A percentile compares a stretch with the other conserved stretches of the same genome.
Conservation (phyloP, 345 rosid genomes). For the Gynandropsis gynandra region DNA sequence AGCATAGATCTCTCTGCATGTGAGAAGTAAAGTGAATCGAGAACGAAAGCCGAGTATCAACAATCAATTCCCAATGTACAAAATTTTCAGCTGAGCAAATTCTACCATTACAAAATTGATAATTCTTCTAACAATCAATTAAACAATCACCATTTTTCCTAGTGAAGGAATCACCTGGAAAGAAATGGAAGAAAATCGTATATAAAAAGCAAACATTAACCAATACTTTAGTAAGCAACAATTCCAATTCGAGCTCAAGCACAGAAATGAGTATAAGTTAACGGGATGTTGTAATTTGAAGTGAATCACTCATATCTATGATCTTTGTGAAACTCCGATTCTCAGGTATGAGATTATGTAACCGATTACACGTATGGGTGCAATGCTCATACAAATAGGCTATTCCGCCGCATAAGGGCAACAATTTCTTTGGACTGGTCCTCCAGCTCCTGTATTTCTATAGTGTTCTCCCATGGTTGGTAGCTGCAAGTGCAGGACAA, state of each 20-base stretch:
- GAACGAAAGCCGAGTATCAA: background rate
- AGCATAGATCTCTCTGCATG: constrained; percentile 64
- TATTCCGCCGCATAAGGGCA: no score
- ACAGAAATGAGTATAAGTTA: constrained; percentile 11
- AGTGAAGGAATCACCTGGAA: constrained; percentile 73
- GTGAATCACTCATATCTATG: constrained; percentile 51
- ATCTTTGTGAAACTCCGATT: constrained; percentile 21
- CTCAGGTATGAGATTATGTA: no score
- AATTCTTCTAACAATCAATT: constrained; percentile 59
- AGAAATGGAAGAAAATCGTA: constrained; percentile 38
- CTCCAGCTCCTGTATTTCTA: no score
- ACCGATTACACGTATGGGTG: constrained; percentile 55
- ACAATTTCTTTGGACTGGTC: no score
- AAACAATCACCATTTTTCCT: constrained; percentile 67
- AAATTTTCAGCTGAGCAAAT: background rate
- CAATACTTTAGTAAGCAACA: no score
- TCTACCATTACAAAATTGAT: constrained; percentile 43
- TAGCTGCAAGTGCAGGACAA: no score
- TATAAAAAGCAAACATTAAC: constrained; percentile 4
- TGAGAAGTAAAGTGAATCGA: constrained; percentile 46
- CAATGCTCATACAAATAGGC: constrained; percentile 49
- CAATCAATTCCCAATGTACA: background rate
- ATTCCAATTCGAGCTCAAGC: constrained; percentile 1
- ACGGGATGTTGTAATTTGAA: constrained; percentile 74
- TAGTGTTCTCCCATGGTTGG: no score